Percentiles rank a stretch among this genome's conserved stretches.
phyloP scores from a whole-genome alignment of 345 rosid species.

The Hypericum perforatum region DNA sequence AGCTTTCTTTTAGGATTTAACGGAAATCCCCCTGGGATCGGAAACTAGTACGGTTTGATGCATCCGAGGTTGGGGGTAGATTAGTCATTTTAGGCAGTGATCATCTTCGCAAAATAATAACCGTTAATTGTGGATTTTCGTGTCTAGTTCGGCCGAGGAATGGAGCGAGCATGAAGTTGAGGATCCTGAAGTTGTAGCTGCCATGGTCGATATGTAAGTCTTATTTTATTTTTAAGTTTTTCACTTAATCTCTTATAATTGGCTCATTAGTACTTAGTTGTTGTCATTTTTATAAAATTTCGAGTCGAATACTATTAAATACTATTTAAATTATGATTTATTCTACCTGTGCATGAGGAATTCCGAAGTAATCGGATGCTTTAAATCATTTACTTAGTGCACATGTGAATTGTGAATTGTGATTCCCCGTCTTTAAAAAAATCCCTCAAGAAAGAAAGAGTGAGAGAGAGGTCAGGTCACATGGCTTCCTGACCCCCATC shows the following conservation, averaged over 20 bases:
- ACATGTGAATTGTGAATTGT: too few species aligned
- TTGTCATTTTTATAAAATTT: too few species aligned
- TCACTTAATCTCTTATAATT: not conserved
- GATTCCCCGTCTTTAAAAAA: too few species aligned
- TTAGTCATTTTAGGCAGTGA: not conserved
- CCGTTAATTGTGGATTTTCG: not conserved
- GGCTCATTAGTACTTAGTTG: not conserved
- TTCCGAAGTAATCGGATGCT: too few species aligned
- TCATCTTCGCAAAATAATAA: not conserved
- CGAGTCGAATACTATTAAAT: not conserved
- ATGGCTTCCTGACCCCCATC: too few species aligned
- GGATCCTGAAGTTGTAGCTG: slow-evolving; percentile 60
- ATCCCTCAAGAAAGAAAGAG: too few species aligned
- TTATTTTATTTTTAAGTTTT: slow-evolving; percentile 5
- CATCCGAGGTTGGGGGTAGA: not conserved
- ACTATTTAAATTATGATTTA: too few species aligned
- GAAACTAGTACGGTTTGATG: slow-evolving; percentile 9
- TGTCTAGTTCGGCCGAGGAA: slow-evolving; percentile 32
- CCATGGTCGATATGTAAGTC: slow-evolving; percentile 75
- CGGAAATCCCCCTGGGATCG: slow-evolving; percentile 12
- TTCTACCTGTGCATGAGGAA: too few species aligned
- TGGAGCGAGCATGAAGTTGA: slow-evolving; percentile 58
- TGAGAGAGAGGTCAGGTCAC: too few species aligned
- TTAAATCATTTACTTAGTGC: too few species aligned
- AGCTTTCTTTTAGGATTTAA: slow-evolving; percentile 14